phyloP scores from a whole-genome alignment of 805 yeast genomes.

The Barnettozyma sucrosica region DNA sequence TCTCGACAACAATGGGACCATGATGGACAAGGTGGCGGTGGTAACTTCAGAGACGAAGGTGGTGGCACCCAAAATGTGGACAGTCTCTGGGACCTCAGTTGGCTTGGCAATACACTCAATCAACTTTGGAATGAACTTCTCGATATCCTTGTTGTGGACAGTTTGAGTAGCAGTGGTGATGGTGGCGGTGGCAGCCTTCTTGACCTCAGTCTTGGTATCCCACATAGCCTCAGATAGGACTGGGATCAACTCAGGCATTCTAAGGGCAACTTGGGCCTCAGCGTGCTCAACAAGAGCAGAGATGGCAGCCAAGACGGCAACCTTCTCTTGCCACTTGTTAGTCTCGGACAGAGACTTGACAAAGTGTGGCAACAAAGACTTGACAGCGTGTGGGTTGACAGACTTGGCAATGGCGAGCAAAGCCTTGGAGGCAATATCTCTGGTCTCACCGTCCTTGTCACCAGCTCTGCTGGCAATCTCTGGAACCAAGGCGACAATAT shows the following conservation, averaged over 20 bases:
- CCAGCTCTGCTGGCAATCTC: constrained; percentile 75
- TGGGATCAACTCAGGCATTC: constrained; percentile 99
- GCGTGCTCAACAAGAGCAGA: constrained; percentile 89
- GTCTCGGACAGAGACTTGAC: constrained; percentile 60
- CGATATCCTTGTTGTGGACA: constrained; percentile 99
- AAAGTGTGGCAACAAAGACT: constrained; percentile 80
- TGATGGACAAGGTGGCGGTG: constrained; percentile 97
- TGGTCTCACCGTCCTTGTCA: constrained; percentile 79
- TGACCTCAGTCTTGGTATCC: constrained; percentile 99
- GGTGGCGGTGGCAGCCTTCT: constrained; percentile 92
- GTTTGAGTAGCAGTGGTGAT: constrained; percentile 96
- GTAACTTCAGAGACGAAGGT: constrained; percentile 99
- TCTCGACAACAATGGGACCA: constrained; percentile 98
- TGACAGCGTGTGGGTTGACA: constrained; percentile 89
- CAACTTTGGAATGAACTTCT: constrained; percentile 96
- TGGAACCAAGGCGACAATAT: constrained; percentile 70
- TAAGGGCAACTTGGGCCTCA: constrained; percentile 90
- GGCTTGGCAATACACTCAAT: constrained; percentile 96
- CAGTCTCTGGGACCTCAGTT: constrained; percentile 97
- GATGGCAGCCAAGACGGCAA: constrained; percentile 79
- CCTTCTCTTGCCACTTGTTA: constrained; percentile 98
- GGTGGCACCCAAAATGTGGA: constrained; percentile 98
- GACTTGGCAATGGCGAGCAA: constrained; percentile 71
- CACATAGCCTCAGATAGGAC: constrained; percentile 99
- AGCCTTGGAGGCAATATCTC: constrained; percentile 70